Evolutionary conservation across 2,329 filamentous ascomycete genomes (phyloP).

Genomic region (Tolypocladium album): DNA sequence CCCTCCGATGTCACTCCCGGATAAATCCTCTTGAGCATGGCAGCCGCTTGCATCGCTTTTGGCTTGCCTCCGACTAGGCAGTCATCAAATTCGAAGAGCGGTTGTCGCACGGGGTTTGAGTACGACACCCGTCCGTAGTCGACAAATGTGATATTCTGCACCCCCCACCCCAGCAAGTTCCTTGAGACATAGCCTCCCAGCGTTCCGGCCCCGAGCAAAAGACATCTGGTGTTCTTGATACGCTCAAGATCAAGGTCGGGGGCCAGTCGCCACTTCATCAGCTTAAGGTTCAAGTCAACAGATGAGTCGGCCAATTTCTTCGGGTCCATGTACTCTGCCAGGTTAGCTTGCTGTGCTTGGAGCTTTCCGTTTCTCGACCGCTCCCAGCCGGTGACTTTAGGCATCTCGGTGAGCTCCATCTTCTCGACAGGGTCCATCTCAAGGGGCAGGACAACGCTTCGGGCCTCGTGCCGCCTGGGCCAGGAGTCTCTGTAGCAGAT

Average conservation of each 20-base stretch:
- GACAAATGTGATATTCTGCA: conserved; percentile 88
- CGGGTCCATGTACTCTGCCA: conserved; percentile 92
- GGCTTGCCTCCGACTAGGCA: conserved; percentile 74
- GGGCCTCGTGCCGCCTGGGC: conserved; percentile 63
- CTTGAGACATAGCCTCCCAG: conserved; percentile 89
- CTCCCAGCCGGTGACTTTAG: conserved; percentile 94
- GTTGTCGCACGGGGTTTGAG: conserved; percentile 92
- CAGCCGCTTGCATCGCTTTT: conserved; percentile 74
- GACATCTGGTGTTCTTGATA: conserved; percentile 82
- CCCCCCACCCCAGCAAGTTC: conserved; percentile 90
- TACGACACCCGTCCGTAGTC: conserved; percentile 91
- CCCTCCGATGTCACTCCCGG: conserved; percentile 78
- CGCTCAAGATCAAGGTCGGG: conserved; percentile 77
- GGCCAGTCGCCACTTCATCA: conserved; percentile 98
- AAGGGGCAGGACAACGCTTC: conserved; percentile 67
- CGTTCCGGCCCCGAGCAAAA: conserved; percentile 85
- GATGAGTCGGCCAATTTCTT: conserved; percentile 79
- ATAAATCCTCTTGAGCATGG: conserved; percentile 75
- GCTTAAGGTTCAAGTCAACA: conserved; percentile 89
- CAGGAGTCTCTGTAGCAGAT: conserved; percentile 86
- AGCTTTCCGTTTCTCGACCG: conserved; percentile 71
- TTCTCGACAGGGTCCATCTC: conserved; percentile 39
- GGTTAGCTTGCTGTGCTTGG: conserved; percentile 64
- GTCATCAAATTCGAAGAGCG: conserved; percentile 82
- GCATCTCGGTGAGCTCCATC: conserved; percentile 46